Percentiles rank a stretch among this genome's conserved stretches.
Conservation (phyloP, 768 basidiomycete genomes). For the Polyporus arcularius region DNA sequence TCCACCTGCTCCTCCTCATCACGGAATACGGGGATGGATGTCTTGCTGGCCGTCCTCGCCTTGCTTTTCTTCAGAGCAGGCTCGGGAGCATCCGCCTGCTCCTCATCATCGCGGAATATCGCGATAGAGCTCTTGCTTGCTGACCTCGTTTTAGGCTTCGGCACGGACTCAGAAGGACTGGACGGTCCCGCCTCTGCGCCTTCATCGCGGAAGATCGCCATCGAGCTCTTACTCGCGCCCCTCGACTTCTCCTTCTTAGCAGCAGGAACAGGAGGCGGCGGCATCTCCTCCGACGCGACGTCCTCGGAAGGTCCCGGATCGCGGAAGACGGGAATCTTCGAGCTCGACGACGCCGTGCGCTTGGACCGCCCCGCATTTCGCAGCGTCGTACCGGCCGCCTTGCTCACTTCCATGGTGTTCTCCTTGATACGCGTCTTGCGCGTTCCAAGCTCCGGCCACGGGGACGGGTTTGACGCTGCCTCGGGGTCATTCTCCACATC, state of each 20-base stretch:
- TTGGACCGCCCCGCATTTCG: constrained; percentile 61
- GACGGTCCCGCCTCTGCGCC: not conserved
- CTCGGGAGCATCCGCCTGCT: too few species aligned
- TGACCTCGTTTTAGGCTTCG: constrained; percentile 8
- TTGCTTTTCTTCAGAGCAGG: constrained; percentile 10
- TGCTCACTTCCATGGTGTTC: constrained; percentile 70
- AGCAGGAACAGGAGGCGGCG: constrained; percentile 41
- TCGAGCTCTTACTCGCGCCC: not conserved
- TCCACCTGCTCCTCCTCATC: constrained; percentile 20
- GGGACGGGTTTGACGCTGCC: constrained; percentile 37
- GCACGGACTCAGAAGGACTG: not conserved
- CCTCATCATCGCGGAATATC: constrained; percentile 25
- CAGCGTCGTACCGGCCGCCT: constrained; percentile 66
- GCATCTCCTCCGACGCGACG: constrained; percentile 23
- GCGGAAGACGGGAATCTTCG: constrained; percentile 65
- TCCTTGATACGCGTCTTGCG: constrained; percentile 80
- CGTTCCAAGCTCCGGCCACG: constrained; percentile 75
- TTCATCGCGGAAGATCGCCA: constrained; percentile 24
- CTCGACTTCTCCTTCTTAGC: constrained; percentile 11
- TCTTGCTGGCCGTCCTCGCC: constrained; percentile 9
- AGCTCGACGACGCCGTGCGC: constrained; percentile 51
- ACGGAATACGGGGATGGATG: constrained; percentile 16
- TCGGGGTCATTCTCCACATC: constrained; percentile 36
- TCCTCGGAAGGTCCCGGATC: constrained; percentile 48
- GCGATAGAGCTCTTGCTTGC: constrained; percentile 14